Base-by-base conservation (phyloP, 2,329 filamentous ascomycete species). In the Alternaria arbusti region DNA sequence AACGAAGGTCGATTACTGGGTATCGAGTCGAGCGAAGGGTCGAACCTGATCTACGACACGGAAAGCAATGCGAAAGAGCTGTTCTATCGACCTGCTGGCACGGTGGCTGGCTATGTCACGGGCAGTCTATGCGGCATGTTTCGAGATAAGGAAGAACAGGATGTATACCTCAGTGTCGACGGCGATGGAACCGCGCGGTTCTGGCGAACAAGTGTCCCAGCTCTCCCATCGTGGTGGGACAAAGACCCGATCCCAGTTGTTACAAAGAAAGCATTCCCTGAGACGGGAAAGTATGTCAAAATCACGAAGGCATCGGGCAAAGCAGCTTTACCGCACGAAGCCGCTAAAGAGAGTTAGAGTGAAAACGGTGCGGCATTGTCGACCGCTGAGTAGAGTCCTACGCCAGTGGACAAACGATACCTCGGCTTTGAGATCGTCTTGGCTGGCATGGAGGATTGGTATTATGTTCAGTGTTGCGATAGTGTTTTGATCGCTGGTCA, bases 31-130 rank as follows among this genome's bases (percentile, higher is more conserved):
- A 61, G 56, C 3, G 74, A 77, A 5, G 70, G 74, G 5, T 70
- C 69, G 0, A 68, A 55, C 3, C 50, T 77, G 1, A 58, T 76
- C 3, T 78, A 75, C 56, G 65, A 77, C 25, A 64, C 56, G 2
- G 36, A 68, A 10, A 69, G 52, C 10, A 77, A 77, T 40, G 43
- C 65, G 4, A 77, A 78, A 50, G 73, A 77, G 58, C 43, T 75
- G 8, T 75, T 75, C 36, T 65, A 61, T 50, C 69, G 69, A n/a
- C 57, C 68, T 6, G 59, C 57, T 15, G 70, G 72, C 9, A 44
- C 55, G 10, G 15, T 57, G 4, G 55, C 36, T 26, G 47, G 50
- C 3, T 69, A 59, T 30, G 58, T 68, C 7, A 23, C 43, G 12
- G n/a, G 54, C 8, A 54, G 66, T 2, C 67, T 76, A 23, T 70